Evolutionary conservation across 371 early-diverging fungal genomes (phyloP).

Genomic region (Apophysomyces ossiformis): DNA sequence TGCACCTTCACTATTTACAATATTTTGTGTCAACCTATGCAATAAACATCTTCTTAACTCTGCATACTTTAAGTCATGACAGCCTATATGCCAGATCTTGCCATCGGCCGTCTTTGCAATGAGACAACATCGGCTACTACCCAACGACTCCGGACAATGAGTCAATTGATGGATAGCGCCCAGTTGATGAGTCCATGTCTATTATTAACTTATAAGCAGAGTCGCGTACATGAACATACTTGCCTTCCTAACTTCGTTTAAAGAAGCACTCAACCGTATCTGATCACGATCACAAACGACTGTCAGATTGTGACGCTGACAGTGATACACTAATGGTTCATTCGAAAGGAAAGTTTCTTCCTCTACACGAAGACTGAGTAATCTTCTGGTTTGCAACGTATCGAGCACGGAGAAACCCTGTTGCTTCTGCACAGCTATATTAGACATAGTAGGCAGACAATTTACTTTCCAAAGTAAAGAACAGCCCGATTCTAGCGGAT

Average conservation of each 20-base stretch:
- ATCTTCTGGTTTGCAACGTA: neutral
- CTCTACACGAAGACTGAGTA: neutral
- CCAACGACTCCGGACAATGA: slow-evolving; percentile 1
- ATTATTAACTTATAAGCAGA: neutral
- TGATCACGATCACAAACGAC: slow-evolving; percentile 1
- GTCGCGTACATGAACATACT: neutral
- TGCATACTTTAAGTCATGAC: neutral
- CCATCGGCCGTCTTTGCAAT: neutral
- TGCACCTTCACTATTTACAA: neutral
- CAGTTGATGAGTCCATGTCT: neutral
- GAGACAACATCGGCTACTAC: neutral
- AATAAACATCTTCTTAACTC: neutral
- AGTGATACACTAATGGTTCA: neutral
- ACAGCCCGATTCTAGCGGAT: no score
- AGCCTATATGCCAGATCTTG: neutral
- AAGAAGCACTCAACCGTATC: neutral
- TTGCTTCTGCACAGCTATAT: neutral
- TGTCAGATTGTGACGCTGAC: neutral
- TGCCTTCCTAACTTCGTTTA: neutral
- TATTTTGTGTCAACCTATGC: neutral
- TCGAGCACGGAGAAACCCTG: neutral
- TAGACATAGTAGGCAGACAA: no score
- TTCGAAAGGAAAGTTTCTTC: neutral
- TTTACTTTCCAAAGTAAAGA: no score
- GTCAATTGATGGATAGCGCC: neutral